Evolutionary conservation across 768 basidiomycete species (phyloP).

Genomic region (Rhodosporidiobolus sp.): DNA sequence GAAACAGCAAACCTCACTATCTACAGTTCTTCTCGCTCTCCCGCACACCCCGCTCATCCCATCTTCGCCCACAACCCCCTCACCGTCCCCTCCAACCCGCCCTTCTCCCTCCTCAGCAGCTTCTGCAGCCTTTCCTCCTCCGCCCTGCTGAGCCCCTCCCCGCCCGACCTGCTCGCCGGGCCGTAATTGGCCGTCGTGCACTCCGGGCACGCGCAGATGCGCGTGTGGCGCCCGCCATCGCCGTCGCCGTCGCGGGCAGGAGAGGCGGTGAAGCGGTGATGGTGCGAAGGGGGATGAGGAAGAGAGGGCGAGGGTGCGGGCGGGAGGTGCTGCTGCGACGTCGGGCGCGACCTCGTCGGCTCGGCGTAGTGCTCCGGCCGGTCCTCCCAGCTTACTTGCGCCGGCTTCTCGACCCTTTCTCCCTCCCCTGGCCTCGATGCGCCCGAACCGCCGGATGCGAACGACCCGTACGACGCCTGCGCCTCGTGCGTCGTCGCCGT

Average conservation of each 20-base stretch:
- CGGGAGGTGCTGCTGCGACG: no score
- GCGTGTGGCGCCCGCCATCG: background rate
- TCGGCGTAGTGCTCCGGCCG: no score
- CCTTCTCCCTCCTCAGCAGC: background rate
- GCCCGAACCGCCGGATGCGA: no score
- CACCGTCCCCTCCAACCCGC: background rate
- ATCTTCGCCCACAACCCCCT: background rate
- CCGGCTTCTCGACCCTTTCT: no score
- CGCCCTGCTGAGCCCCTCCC: background rate
- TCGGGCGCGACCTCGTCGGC: no score
- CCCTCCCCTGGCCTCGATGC: no score
- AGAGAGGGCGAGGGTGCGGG: no score
- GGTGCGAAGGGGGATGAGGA: background rate
- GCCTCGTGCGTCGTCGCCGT: no score
- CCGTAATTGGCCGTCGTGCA: background rate
- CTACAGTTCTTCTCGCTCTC: no score
- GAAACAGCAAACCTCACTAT: no score
- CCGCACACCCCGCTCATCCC: background rate
- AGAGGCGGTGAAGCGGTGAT: background rate
- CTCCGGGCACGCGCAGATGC: background rate
- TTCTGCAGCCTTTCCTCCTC: conserved; percentile 9
- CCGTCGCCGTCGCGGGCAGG: background rate
- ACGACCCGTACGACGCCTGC: no score
- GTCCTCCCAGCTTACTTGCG: no score
- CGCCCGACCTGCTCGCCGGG: background rate